Evolutionary conservation across 352 stramenopile species (phyloP), one percentile per base, ranked within the genome.

Genomic region (Globisporangium middletonii): DNA sequence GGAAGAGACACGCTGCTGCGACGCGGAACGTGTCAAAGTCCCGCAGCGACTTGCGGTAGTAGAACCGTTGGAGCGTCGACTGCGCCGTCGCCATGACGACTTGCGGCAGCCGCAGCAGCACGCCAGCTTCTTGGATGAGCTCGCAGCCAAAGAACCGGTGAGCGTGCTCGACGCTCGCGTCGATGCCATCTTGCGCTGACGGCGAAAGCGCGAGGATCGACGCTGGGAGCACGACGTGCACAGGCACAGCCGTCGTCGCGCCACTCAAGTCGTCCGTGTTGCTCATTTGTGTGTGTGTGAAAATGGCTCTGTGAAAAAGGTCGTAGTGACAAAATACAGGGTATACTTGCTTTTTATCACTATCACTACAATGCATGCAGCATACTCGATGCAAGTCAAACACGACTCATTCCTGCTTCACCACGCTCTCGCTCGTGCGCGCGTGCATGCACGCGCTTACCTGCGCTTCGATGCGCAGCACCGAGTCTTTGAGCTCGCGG

Each of bases 21-120:
- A 86, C 85, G 42, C 83, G 89, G 59, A 97, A 96, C 18, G 85
- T 87, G 63, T 97, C 91, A 55, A 96, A 97, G 11, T 92, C 71
- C 19, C 65, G 67, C 41, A 95, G 62, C 28, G 83, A 94, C 71
- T 91, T 81, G 57, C 85, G 79, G 60, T 88, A 94, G 62, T 85
- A 97, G 68, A 97, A 97, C 35, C 91, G 79, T 46, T 97, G 91
- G 11, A 97, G 70, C 50, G 97, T 75, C 27, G 82, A 97, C 63
- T 97, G 89, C 27, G 80, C 91, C 3, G 91, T 97, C 57, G 76
- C 88, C 79, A 92, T 89, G 26, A 95, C 88, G 19, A 96, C 87
- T 54, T 96, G 88, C 2, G 91, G 89, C 33, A 97, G 71, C 6
- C 81, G 74, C 50, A 97, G 67, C 41, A 97, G 67, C 15, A 96